phyloP scores from a whole-genome alignment of 768 basidiomycete genomes.

The Suillus plorans region DNA sequence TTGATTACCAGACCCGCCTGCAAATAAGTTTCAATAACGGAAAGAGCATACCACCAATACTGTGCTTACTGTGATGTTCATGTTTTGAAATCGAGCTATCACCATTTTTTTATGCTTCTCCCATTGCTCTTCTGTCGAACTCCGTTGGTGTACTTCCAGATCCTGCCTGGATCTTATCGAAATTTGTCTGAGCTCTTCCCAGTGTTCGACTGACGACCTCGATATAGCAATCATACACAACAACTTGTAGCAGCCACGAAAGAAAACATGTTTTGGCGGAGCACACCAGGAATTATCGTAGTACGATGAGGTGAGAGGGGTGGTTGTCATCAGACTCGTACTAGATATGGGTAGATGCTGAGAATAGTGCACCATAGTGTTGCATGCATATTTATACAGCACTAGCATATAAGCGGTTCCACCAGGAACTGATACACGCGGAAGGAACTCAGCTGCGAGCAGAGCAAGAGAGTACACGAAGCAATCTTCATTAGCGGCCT shows the following conservation, averaged over 20 bases:
- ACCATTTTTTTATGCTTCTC: not conserved
- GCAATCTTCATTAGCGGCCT: not conserved
- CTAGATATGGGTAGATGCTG: not conserved
- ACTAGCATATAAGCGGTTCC: not conserved
- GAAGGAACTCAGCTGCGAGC: not conserved
- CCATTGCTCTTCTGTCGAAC: not conserved
- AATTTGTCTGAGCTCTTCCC: not conserved
- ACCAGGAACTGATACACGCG: not conserved
- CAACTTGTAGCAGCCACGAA: not conserved
- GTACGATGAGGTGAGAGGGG: too few species aligned
- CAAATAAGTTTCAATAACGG: not conserved
- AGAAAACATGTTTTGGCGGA: not conserved
- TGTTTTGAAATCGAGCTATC: not conserved
- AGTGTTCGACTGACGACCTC: not conserved
- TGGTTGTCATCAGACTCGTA: too few species aligned
- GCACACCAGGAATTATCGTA: too few species aligned
- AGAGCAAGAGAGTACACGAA: not conserved
- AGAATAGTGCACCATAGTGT: not conserved
- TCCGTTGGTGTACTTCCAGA: too few species aligned
- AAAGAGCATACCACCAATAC: not conserved
- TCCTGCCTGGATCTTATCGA: not conserved
- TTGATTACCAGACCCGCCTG: not conserved
- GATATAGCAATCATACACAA: not conserved
- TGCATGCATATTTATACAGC: not conserved
- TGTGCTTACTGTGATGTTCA: not conserved